Evolutionary conservation across 2,329 filamentous ascomycete species (phyloP), one percentile per base, ranked within the genome.

Genomic region (Ophiosphaerella herpotricha): DNA sequence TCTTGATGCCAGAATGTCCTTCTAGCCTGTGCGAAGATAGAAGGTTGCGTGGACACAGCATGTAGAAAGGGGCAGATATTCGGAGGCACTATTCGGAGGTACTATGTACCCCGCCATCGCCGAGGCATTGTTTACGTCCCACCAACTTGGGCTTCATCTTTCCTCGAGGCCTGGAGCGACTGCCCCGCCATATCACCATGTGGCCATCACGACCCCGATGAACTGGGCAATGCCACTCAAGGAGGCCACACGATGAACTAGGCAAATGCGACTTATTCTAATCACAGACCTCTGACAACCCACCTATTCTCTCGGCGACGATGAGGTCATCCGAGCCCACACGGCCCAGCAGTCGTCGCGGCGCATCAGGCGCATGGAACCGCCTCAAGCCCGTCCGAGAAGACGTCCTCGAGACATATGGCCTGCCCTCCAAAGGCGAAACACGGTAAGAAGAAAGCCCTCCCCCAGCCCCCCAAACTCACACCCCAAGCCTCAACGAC

Each of bases 351-450:
- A 72, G 64, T 53, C 68, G 68, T 46, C 70, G 72, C 39, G 71
- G 66, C 14, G 70, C 71, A 34, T 74, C 71, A 23, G 68, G 71
- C 38, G 70, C 70, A 35, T 74, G 70, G 71, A 67, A 67, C 45
- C 68, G 71, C 56, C 77, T 95, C 57, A 91, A 88, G 71, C 87
- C 89, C 11, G 82, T 87, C 52, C 84, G 87, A 38, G 77, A 85
- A 49, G 91, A 97, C 71, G 84, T 89, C 12, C 78, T 97, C 24
- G 89, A 95, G 61, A 82, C 80, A 52, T 88, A 95, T 60, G 92
- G 93, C 1, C 81, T 96, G 58, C 90, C 90, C 4, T 96, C 91
- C 2, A 97, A 96, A 69, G 93, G 93, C 44, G 93, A 97, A 73
- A 89, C 82, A 40, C 87, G 89, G 91, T 93, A 78, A 44, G 64